Conservation (phyloP, 192 early-diverging fungal genomes). For the Backusella psychrophila region DNA sequence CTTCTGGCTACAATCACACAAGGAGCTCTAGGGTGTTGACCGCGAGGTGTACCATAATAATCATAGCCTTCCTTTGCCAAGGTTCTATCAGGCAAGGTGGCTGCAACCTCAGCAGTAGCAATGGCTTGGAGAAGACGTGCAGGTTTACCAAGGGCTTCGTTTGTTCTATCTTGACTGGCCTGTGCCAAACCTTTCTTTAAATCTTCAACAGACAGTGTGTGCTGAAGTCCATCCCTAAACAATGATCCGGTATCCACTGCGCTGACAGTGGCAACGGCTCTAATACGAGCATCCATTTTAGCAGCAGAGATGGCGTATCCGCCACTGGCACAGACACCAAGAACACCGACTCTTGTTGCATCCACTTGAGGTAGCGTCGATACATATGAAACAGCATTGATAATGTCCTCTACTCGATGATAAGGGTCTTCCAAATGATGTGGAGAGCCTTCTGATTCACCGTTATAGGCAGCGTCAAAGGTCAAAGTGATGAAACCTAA, state of each 20-base stretch:
- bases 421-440: constrained; percentile 27
- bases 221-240: not conserved
- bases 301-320: constrained; percentile 19
- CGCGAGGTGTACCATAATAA: constrained; percentile 31
- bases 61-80: constrained; percentile 24
- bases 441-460: constrained; percentile 26
- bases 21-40: constrained; percentile 16
- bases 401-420: constrained; percentile 17
- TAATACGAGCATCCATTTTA: constrained; percentile 23
- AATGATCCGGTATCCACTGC: constrained; percentile 12
- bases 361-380: constrained; percentile 13
- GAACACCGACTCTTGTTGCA: constrained; percentile 16
- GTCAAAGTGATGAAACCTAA: constrained; percentile 25
- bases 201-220: constrained; percentile 1
- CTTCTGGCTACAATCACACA: constrained; percentile 17
- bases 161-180: constrained; percentile 12
- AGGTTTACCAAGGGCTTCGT: constrained; percentile 21
- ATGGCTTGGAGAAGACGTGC: constrained; percentile 16
- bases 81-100: constrained; percentile 3
- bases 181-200: constrained; percentile 10
- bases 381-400: constrained; percentile 29
- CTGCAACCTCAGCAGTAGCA: not conserved
- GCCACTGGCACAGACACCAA: constrained; percentile 35
- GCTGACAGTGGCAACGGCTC: constrained; percentile 18
- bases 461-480: constrained; percentile 28